These are phyloP conservation scores for Corrigiola litoralis DNA, from an alignment of 179 eudicot genomes.

Conservation along the genomic window DNA sequence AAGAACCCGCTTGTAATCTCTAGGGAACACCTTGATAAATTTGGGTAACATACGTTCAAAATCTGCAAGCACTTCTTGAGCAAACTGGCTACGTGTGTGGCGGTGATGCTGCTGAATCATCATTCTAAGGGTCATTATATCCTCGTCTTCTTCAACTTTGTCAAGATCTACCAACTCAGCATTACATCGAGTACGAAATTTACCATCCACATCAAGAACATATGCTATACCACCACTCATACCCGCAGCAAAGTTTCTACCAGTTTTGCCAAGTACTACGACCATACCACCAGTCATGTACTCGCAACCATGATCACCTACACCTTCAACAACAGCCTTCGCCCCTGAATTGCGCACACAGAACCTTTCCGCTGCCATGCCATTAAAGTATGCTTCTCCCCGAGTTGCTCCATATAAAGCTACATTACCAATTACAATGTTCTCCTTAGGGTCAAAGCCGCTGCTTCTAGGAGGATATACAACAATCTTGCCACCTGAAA, in stretches of 20 bases:
- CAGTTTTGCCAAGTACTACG: constrained; percentile 89
- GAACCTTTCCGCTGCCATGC: constrained; percentile 99
- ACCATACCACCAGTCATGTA: constrained; percentile 99
- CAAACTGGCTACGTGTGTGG: constrained; percentile 78
- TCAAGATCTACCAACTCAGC: constrained; percentile 92
- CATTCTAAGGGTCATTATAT: constrained; percentile 75
- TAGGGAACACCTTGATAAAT: constrained; percentile 93
- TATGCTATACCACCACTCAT: constrained; percentile 99
- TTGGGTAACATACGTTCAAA: constrained; percentile 72
- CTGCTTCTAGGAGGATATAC: constrained; percentile 93
- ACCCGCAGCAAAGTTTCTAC: constrained; percentile 98
- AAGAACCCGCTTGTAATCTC: constrained; percentile 85
- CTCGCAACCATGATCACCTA: constrained; percentile 99
- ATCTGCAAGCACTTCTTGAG: constrained; percentile 76
- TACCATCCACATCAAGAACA: constrained; percentile 74
- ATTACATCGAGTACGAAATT: constrained; percentile 68
- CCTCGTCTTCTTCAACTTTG: constrained; percentile 87
- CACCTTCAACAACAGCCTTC: constrained; percentile 96
- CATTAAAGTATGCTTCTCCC: constrained; percentile 97
- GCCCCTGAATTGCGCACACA: constrained; percentile 97
- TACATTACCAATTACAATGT: constrained; percentile 95
- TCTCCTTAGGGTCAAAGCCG: constrained; percentile 93
- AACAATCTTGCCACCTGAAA: constrained; percentile 90
- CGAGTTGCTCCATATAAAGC: constrained; percentile 90
- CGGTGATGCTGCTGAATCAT: constrained; percentile 99